These are phyloP conservation scores for Pestalotiopsis sp. DNA, from an alignment of 2,329 filamentous ascomycete species.

Conservation along the genomic window DNA sequence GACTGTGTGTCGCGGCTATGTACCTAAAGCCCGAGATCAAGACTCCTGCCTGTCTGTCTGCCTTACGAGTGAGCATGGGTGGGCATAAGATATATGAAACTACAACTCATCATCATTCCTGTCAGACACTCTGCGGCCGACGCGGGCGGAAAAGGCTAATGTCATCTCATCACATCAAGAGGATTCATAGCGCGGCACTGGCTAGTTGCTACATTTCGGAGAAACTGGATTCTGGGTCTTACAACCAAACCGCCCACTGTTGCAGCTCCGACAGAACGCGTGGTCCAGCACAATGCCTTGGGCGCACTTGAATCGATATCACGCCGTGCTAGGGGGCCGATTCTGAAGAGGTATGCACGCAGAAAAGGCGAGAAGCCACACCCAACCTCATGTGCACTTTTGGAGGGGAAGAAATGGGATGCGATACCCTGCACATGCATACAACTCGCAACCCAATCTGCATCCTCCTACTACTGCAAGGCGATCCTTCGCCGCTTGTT, in stretches of 20 bases:
- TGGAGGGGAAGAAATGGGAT: not conserved
- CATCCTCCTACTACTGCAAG: not conserved
- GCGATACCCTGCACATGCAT: not conserved
- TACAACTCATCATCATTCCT: not conserved
- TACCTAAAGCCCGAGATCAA: not conserved
- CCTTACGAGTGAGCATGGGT: not conserved
- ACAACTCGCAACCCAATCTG: not conserved
- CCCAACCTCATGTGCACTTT: not conserved
- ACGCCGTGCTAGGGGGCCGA: not conserved
- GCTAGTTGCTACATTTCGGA: not conserved
- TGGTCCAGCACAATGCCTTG: not conserved
- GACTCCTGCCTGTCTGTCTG: not conserved
- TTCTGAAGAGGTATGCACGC: not conserved
- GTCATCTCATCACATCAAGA: not conserved
- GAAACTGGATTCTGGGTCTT: not conserved
- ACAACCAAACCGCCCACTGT: not conserved
- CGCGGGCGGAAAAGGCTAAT: not conserved
- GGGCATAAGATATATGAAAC: not conserved
- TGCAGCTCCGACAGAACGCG: not conserved
- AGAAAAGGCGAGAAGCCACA: not conserved
- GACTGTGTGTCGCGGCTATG: not conserved
- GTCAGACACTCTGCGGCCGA: not conserved
- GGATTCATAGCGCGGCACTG: not conserved
- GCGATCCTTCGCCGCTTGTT: not conserved
- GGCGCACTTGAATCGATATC: not conserved